Evolutionary conservation across 1,284 basidiomycete species (phyloP).

Genomic region (Pseudozyma sp.): DNA sequence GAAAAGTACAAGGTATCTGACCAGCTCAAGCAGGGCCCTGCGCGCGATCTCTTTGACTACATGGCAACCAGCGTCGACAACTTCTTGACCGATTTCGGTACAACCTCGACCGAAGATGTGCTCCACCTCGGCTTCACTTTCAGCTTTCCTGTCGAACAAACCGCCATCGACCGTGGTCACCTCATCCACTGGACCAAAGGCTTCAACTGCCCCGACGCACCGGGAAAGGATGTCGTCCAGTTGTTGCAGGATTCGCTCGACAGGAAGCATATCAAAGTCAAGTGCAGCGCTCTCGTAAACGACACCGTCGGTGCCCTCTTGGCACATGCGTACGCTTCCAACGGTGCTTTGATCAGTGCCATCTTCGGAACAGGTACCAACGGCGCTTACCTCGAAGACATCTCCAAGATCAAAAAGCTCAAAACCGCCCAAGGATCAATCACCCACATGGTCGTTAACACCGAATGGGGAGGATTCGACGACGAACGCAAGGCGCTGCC

Average conservation of each 20-base stretch:
- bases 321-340: constrained; percentile 89
- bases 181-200: constrained; percentile 72
- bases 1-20: constrained; percentile 66
- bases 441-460: constrained; percentile 88
- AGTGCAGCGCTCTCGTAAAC: constrained; percentile 93
- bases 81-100: constrained; percentile 81
- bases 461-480: constrained; percentile 77
- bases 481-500: constrained; percentile 81
- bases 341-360: constrained; percentile 81
- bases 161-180: constrained; percentile 86
- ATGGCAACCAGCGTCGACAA: constrained; percentile 94
- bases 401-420: constrained; percentile 83
- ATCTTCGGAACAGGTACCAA: constrained; percentile 99
- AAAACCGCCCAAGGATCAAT: constrained; percentile 33
- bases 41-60: constrained; percentile 74
- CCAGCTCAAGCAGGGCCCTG: constrained; percentile 61
- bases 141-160: constrained; percentile 89
- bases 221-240: constrained; percentile 91
- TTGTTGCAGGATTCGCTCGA: constrained; percentile 93
- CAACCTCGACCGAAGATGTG: constrained; percentile 64
- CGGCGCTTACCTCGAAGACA: constrained; percentile 92
- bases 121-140: constrained; percentile 79
- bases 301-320: constrained; percentile 92
- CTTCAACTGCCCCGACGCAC: constrained; percentile 72
- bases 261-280: constrained; percentile 91